phyloP scores from a whole-genome alignment of 2,329 filamentous ascomycete genomes.

The Penicillium polonicum region DNA sequence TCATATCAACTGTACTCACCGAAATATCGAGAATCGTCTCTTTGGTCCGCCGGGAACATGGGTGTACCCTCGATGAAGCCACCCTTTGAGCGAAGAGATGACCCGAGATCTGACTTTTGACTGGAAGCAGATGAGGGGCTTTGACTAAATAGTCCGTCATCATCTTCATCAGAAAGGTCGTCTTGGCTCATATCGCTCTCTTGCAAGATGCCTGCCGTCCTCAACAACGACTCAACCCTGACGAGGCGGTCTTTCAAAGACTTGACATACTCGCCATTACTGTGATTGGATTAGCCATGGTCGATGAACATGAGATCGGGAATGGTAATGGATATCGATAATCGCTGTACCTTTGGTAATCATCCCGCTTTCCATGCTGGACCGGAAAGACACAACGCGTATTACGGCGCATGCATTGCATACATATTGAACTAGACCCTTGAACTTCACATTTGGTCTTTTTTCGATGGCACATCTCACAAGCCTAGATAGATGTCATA shows the following conservation, averaged over 20 bases:
- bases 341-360: constrained; percentile 73
- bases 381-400: constrained; percentile 90
- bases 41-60: constrained; percentile 84
- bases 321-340: background rate
- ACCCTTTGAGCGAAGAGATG: constrained; percentile 30
- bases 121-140: constrained; percentile 4
- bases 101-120: constrained; percentile 6
- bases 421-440: constrained; percentile 67
- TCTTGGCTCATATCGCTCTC: constrained; percentile 68
- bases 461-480: constrained; percentile 86
- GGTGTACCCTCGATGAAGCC: constrained; percentile 60
- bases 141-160: constrained; percentile 16
- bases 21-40: constrained; percentile 88
- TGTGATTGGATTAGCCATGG: constrained; percentile 8
- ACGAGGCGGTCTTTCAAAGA: constrained; percentile 87
- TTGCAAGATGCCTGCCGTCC: constrained; percentile 75
- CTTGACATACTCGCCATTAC: constrained; percentile 87
- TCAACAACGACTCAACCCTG: constrained; percentile 82
- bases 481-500: constrained; percentile 59
- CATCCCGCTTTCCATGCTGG: constrained; percentile 88
- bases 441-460: constrained; percentile 93
- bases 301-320: background rate
- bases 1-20: constrained; percentile 10
- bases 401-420: constrained; percentile 92
- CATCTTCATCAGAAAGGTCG: constrained; percentile 17